phyloP scores from a whole-genome alignment of 1,284 basidiomycete species.

The Ustilago lituana region DNA sequence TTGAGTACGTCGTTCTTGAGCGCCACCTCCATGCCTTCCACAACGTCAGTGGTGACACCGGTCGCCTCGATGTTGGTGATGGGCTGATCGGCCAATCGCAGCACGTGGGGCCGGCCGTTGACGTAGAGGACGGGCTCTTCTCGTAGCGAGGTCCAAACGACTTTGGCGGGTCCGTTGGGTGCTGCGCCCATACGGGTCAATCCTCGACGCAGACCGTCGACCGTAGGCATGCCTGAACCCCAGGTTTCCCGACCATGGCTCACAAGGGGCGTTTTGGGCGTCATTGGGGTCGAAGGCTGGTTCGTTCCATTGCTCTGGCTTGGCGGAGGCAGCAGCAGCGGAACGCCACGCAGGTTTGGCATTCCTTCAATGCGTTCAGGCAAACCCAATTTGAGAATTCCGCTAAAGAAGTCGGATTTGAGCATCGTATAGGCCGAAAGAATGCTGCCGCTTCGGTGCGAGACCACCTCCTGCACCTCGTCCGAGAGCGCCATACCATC shows the following conservation, averaged over 20 bases:
- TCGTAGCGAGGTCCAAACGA: slow-evolving; percentile 65
- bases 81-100: slow-evolving; percentile 80
- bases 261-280: slow-evolving; percentile 32
- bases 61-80: slow-evolving; percentile 73
- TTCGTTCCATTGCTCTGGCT: slow-evolving; percentile 9
- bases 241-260: slow-evolving; percentile 57
- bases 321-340: slow-evolving; percentile 47
- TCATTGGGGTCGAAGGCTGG: slow-evolving; percentile 29
- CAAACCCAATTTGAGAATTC: slow-evolving; percentile 59
- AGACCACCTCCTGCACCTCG: slow-evolving; percentile 72
- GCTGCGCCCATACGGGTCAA: slow-evolving; percentile 61
- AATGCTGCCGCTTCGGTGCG: slow-evolving; percentile 84
- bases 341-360: slow-evolving; percentile 63
- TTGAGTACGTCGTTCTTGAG: slow-evolving; percentile 89
- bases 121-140: slow-evolving; percentile 67
- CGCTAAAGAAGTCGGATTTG: slow-evolving; percentile 92
- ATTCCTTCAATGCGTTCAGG: slow-evolving; percentile 63
- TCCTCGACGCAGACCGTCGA: slow-evolving; percentile 63
- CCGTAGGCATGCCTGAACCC: slow-evolving; percentile 66
- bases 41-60: slow-evolving; percentile 88
- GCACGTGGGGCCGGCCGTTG: slow-evolving; percentile 80
- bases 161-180: slow-evolving; percentile 42
- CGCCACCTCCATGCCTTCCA: slow-evolving; percentile 89
- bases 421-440: slow-evolving; percentile 91
- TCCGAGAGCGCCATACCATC: slow-evolving; percentile 77